Conservation (phyloP, 129 eudicot genomes). For the Heracleum sosnowskyi region DNA sequence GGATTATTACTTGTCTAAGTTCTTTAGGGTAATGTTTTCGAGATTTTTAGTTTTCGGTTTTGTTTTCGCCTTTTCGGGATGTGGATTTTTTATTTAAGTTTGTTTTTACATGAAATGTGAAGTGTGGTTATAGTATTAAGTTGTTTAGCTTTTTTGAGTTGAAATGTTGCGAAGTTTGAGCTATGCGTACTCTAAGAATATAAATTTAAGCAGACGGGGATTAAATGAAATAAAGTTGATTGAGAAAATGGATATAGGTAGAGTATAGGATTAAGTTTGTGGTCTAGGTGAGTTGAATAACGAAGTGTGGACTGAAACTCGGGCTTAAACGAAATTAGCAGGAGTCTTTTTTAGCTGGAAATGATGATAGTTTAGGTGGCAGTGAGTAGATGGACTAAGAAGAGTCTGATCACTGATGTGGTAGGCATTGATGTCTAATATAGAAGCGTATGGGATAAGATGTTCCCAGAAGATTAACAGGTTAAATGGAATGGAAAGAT, state of each 20-base stretch:
- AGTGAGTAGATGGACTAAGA: not conserved
- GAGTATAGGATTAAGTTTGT: not conserved
- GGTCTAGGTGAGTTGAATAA: not conserved
- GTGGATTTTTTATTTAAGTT: not conserved
- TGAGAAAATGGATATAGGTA: too few relatives aligned
- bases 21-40: slow-evolving; percentile 27
- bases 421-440: not conserved
- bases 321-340: too few relatives aligned
- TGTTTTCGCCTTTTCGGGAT: not conserved
- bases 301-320: too few relatives aligned
- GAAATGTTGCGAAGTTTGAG: not conserved
- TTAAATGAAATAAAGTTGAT: too few relatives aligned
- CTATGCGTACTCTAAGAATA: not conserved
- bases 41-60: not conserved
- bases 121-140: not conserved
- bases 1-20: slow-evolving; percentile 43
- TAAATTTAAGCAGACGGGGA: too few relatives aligned
- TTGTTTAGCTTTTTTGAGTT: not conserved
- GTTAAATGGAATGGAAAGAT: not conserved
- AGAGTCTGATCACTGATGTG: not conserved
- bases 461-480: not conserved
- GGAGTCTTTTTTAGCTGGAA: not conserved
- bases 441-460: not conserved
- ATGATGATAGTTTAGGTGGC: not conserved
- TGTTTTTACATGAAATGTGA: not conserved